Conservation (phyloP, 192 early-diverging fungal genomes). For the Backusella macrospora region DNA sequence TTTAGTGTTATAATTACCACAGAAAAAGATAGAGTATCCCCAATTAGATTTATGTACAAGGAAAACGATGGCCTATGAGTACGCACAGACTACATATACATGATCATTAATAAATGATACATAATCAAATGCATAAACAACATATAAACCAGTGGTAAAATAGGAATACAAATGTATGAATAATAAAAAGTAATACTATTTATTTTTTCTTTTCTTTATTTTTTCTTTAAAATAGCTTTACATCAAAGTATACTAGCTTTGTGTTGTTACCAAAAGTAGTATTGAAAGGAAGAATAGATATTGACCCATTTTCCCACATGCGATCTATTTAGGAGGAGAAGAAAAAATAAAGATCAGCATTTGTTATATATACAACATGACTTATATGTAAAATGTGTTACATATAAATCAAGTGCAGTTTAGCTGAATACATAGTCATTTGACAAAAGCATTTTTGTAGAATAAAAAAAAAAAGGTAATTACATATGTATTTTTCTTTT, state of each 20-base stretch:
- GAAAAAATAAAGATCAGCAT: background rate
- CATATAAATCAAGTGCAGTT: background rate
- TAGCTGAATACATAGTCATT: background rate
- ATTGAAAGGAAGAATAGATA: background rate
- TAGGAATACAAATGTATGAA: no score
- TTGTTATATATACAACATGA: background rate
- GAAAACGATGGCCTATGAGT: background rate
- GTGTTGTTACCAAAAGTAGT: background rate
- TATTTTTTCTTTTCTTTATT: no score
- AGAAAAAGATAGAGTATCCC: background rate
- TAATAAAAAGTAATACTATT: no score
- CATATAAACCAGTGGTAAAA: background rate
- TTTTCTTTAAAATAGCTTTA: no score
- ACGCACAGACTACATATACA: slow-evolving; percentile 15
- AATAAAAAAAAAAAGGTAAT: background rate
- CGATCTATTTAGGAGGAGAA: background rate
- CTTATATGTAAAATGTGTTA: slow-evolving; percentile 1
- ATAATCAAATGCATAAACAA: background rate
- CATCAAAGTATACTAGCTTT: background rate
- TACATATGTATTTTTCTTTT: no score
- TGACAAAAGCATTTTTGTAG: background rate
- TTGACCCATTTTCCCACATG: slow-evolving; percentile 8
- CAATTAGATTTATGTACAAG: background rate
- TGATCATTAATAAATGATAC: background rate
- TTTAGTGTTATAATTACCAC: background rate